Base-by-base conservation (phyloP, 1,284 basidiomycete genomes). In the Cerrena zonata region DNA sequence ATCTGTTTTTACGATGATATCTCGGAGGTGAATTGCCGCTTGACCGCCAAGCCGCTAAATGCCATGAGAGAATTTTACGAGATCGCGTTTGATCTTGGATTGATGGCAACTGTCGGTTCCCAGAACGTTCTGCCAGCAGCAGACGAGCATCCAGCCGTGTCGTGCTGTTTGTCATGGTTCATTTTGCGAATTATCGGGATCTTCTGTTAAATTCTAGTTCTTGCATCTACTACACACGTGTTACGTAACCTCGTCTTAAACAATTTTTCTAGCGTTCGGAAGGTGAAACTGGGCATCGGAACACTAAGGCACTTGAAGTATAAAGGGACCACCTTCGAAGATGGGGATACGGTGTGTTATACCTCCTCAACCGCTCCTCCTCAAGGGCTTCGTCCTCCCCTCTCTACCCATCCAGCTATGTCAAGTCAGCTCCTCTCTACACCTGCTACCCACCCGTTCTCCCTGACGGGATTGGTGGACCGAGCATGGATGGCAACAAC, bases 381-480 rank as follows among this genome's bases (percentile, higher is more conserved):
- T 7, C 30, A 7, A 34, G 30, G 30, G 15, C 30, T 10, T 19
- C 39, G 7, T 40, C 18, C 39, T 18, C 21, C 39, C 13, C 5
- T 7, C 13, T 10, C 21, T 5, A 40, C 18, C 19, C 23, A 24
- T 42, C 18, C 13, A 42, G 19, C 41, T 23, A 42, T 42, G 41
- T 42, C 41, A 19, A 22, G 19, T 22, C 41, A 42, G 15, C 41
- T 42, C 22, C 41, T 42, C 18, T 22, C 47, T 15, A 48, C 47
- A 10, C 43, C 49, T 3, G 25, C 42, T 10, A 45, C 11, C 4
- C 49, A 50, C 39, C 30, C 42, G 4, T 37, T 36, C 30, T 47
- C 46, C 23, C 27, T 50, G 15, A 10, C 37, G 13, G 18, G 41
- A 12, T 36, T 50, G 15, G 49, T 43, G n/a, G 49, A 50, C 43